Evolutionary conservation across 2,329 filamentous ascomycete species (phyloP).

Genomic region (Ascochyta lentis): DNA sequence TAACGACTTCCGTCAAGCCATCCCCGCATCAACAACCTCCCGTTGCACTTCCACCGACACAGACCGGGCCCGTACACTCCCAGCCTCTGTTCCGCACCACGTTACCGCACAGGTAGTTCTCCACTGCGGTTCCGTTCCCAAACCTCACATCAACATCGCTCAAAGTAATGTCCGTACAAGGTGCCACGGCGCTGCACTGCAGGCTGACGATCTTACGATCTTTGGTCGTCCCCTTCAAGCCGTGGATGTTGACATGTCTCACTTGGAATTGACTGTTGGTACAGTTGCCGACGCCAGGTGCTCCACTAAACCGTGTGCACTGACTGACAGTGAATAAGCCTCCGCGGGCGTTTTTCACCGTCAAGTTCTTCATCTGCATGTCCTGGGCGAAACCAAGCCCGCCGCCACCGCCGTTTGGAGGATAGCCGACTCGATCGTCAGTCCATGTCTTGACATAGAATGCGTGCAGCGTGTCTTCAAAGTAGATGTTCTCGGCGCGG

Average conservation of each 20-base stretch:
- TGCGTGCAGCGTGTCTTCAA: conserved; percentile 56
- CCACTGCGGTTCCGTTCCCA: conserved; percentile 20
- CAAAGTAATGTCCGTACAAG: conserved; percentile 31
- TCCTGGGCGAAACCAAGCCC: conserved; percentile 56
- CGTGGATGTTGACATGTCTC: conserved; percentile 38
- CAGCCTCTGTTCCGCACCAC: conserved; percentile 25
- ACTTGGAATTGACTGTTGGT: conserved; percentile 52
- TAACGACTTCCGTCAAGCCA: conserved; percentile 1
- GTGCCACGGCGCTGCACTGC: conserved; percentile 38
- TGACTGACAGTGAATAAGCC: conserved; percentile 49
- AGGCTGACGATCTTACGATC: conserved; percentile 26
- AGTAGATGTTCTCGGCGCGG: conserved; percentile 56
- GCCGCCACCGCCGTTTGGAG: conserved; percentile 66
- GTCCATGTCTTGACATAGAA: conserved; percentile 68
- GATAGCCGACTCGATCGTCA: conserved; percentile 57
- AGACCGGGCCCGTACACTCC: conserved; percentile 30
- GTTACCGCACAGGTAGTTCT: conserved; percentile 29
- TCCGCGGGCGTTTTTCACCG: conserved; percentile 30
- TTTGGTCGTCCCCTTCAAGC: conserved; percentile 40
- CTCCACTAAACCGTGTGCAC: conserved; percentile 49
- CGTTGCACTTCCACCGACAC: conserved; percentile 28
- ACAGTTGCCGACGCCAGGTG: conserved; percentile 45
- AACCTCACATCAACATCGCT: conserved; percentile 24
- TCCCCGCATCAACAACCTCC: conserved; percentile 25
- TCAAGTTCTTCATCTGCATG: conserved; percentile 48